Percentiles rank a stretch among this genome's conserved stretches.
Conservation (phyloP, 2,329 filamentous ascomycete species). For the Albophoma yamanashiensis region DNA sequence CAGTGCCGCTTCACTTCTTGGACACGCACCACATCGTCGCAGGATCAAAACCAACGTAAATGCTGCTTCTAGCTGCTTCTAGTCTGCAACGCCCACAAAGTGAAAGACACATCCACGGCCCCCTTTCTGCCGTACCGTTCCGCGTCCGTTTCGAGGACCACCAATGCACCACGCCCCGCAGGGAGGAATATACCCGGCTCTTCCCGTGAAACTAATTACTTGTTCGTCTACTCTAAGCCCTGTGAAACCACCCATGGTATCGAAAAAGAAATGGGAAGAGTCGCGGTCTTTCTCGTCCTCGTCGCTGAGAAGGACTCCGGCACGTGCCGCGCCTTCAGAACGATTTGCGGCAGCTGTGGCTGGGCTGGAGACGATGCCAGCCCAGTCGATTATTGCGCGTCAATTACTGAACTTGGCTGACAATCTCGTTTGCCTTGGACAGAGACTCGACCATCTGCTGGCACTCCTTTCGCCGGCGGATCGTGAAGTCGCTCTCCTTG, state of each 20-base stretch:
- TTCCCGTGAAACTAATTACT: conserved; percentile 13
- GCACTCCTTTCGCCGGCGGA: conserved; percentile 91
- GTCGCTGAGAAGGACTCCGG: neutral
- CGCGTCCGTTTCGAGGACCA: neutral
- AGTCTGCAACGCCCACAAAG: neutral
- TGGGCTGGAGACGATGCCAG: neutral
- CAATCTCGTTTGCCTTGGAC: conserved; percentile 84
- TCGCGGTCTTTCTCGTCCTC: neutral
- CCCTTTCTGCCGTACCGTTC: neutral
- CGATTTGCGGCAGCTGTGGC: neutral
- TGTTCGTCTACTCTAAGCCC: conserved; percentile 23
- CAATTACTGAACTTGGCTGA: conserved; percentile 61
- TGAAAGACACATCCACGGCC: neutral
- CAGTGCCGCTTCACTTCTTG: no score
- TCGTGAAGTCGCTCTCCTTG: conserved; percentile 96
- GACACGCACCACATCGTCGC: neutral
- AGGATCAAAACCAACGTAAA: neutral
- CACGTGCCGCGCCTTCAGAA: neutral
- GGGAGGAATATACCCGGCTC: conserved; percentile 2
- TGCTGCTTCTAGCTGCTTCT: neutral
- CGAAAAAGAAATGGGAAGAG: conserved; percentile 17
- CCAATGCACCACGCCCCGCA: neutral
- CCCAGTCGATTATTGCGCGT: neutral
- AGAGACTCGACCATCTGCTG: conserved; percentile 98
- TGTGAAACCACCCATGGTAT: conserved; percentile 23